Conservation (phyloP, 768 basidiomycete species). For the Pleurotus tuoliensis region DNA sequence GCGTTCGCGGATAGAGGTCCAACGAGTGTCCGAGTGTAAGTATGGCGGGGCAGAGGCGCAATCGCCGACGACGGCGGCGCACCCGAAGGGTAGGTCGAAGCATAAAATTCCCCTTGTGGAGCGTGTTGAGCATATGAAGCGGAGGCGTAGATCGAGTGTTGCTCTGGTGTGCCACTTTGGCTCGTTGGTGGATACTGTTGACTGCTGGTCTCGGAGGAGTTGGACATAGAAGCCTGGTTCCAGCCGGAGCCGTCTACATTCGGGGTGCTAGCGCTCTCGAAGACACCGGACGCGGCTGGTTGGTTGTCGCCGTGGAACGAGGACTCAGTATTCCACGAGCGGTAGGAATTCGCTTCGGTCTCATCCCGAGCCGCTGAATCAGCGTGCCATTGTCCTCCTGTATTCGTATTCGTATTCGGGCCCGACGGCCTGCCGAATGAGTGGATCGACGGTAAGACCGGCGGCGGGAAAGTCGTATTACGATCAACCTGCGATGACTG, state of each 20-base stretch:
- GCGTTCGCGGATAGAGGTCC: constrained; percentile 88
- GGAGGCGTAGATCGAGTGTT: constrained; percentile 21
- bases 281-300: constrained; percentile 21
- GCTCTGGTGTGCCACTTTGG: constrained; percentile 23
- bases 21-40: constrained; percentile 85
- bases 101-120: constrained; percentile 21
- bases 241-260: constrained; percentile 33
- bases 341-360: constrained; percentile 38
- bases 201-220: background rate
- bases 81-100: constrained; percentile 18
- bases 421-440: constrained; percentile 40
- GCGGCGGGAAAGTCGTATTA: constrained; percentile 44
- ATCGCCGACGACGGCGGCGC: constrained; percentile 27
- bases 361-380: constrained; percentile 23
- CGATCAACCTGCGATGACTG: constrained; percentile 37
- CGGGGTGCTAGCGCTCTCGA: constrained; percentile 22
- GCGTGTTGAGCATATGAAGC: constrained; percentile 25
- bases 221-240: constrained; percentile 17
- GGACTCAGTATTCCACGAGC: constrained; percentile 43
- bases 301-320: constrained; percentile 30
- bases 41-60: constrained; percentile 55
- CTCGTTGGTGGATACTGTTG: constrained; percentile 22
- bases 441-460: constrained; percentile 51
- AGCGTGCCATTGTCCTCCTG: constrained; percentile 10
- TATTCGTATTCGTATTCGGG: constrained; percentile 7